Evolutionary conservation across 2,329 filamentous ascomycete genomes (phyloP).

Genomic region (Curvularia lunata): DNA sequence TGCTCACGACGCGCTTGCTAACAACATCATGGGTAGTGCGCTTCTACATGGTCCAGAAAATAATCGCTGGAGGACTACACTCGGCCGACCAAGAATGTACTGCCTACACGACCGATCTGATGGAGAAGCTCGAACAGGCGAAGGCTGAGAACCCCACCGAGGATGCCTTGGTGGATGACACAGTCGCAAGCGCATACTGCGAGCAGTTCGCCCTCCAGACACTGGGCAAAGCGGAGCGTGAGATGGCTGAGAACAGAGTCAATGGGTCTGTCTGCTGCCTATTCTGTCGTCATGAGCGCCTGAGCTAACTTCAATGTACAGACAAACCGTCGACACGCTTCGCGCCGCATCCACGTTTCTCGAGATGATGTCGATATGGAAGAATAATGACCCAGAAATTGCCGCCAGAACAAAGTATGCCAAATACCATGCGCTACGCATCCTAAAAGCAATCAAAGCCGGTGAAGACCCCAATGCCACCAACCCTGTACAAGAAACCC

Average conservation of each 20-base stretch:
- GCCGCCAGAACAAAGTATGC: constrained; percentile 91
- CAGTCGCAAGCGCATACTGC: constrained; percentile 86
- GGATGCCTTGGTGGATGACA: constrained; percentile 83
- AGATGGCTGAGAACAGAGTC: constrained; percentile 81
- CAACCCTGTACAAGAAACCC: constrained; percentile 72
- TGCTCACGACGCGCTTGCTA: constrained; percentile 17
- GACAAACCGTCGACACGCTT: constrained; percentile 92
- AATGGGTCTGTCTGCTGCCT: constrained; percentile 64
- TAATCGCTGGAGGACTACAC: constrained; percentile 81
- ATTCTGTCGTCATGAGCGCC: neutral
- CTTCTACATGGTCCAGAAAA: constrained; percentile 84
- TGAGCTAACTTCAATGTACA: constrained; percentile 43
- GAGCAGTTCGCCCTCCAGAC: constrained; percentile 93
- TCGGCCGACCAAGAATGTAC: constrained; percentile 77
- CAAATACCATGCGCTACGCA: constrained; percentile 93
- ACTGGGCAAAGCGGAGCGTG: constrained; percentile 81
- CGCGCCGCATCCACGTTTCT: constrained; percentile 92
- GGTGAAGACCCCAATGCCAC: constrained; percentile 90
- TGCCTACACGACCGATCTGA: constrained; percentile 79
- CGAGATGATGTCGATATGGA: constrained; percentile 85
- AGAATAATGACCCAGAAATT: constrained; percentile 73
- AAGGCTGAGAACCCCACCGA: constrained; percentile 77
- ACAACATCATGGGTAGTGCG: constrained; percentile 30
- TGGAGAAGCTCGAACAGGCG: constrained; percentile 88
- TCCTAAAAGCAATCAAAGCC: constrained; percentile 87